Conservation (phyloP, 139 green algal species). For the Coelastrella sp. region DNA sequence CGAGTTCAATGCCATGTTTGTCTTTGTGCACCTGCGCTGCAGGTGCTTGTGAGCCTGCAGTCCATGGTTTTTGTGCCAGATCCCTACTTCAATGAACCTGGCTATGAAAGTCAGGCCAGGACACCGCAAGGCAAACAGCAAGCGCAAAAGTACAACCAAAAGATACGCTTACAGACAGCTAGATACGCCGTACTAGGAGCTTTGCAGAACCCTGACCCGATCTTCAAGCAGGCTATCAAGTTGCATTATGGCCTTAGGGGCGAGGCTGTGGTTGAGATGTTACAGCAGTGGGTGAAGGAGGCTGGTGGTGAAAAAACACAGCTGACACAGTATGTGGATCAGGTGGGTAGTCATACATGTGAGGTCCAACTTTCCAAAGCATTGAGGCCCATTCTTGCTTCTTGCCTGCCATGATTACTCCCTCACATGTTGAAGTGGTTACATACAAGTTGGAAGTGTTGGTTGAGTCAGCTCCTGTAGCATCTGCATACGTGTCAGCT, state of each 20-base stretch:
- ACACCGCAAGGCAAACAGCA: background rate
- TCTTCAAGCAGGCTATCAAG: background rate
- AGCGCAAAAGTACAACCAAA: background rate
- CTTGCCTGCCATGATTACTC: no score
- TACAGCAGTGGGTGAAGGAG: conserved; percentile 6
- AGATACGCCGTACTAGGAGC: background rate
- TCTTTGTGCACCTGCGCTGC: conserved; percentile 45
- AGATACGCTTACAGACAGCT: conserved; percentile 5
- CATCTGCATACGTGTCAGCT: no score
- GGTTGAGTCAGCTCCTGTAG: no score
- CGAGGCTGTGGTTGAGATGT: background rate
- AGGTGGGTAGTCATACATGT: background rate
- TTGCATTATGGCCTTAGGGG: background rate
- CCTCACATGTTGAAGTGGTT: no score
- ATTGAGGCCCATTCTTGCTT: no score
- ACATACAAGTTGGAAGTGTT: no score
- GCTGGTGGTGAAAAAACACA: background rate
- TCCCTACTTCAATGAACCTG: conserved; percentile 30
- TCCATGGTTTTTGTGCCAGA: conserved; percentile 59
- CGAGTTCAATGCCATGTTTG: background rate
- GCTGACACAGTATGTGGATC: background rate
- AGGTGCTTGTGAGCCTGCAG: conserved; percentile 68
- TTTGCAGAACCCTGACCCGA: background rate
- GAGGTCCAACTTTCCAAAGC: no score
- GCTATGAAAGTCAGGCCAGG: background rate